Evolutionary conservation across 2,329 filamentous ascomycete species (phyloP).

Genomic region (Magnaporthiopsis poae): DNA sequence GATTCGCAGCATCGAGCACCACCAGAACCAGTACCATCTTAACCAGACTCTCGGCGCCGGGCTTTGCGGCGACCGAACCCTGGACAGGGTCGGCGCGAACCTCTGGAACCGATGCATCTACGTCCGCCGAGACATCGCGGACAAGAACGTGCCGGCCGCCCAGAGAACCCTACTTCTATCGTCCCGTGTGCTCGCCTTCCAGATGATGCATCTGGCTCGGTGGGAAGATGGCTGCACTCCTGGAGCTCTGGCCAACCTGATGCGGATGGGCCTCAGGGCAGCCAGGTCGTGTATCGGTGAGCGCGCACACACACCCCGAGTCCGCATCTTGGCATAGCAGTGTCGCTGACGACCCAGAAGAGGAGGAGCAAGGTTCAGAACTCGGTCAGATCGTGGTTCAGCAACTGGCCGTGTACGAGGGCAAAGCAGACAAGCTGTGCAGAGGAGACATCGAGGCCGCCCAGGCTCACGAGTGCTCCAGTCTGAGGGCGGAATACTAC

Average conservation of each 20-base stretch:
- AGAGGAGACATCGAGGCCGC: conserved; percentile 15
- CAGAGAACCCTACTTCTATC: conserved; percentile 26
- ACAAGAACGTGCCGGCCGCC: conserved; percentile 15
- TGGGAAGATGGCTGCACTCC: conserved; percentile 18
- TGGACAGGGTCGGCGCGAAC: conserved; percentile 46
- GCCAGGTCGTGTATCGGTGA: conserved; percentile 53
- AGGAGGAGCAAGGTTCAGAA: conserved; percentile 44
- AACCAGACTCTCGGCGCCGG: conserved; percentile 17
- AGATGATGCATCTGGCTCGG: conserved; percentile 53
- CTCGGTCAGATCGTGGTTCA: conserved; percentile 54
- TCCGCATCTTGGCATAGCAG: not conserved
- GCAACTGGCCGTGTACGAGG: conserved; percentile 46
- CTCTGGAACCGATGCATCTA: conserved; percentile 61
- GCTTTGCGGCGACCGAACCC: conserved; percentile 27
- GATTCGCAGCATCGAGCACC: conserved; percentile 22
- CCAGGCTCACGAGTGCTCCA: conserved; percentile 21
- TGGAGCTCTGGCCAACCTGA: conserved; percentile 40
- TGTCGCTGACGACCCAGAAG: conserved; percentile 21
- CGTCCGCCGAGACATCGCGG: conserved; percentile 27
- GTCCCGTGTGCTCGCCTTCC: conserved; percentile 50
- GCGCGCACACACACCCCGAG: conserved; percentile 9
- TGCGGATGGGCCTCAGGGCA: conserved; percentile 59
- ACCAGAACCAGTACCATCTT: not conserved
- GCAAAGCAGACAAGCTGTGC: not conserved
- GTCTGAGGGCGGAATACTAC: conserved; percentile 52